Base-by-base conservation (phyloP, 768 basidiomycete genomes). In the Suillus cothurnatus region DNA sequence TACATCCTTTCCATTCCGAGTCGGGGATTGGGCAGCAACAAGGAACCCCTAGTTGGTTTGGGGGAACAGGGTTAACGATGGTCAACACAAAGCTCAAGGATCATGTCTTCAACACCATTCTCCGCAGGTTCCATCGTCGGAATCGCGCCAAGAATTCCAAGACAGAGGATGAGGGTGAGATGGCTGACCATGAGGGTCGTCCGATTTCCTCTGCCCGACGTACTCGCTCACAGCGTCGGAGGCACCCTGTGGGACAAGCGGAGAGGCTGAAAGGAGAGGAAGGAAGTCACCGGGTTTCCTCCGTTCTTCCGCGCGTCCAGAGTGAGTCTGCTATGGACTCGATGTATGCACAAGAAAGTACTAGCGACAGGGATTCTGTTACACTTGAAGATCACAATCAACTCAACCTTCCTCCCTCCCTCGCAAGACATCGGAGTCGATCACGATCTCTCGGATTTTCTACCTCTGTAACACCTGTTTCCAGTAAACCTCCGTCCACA, bases 81-180 rank as follows among this genome's bases (percentile, higher is more conserved):
- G 95, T 98, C 66, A 99, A 99, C 76, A 94, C 92, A 45, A 93
- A 88, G 74, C 81, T 99, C 64, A 96, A 95, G 77, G 95, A 99
- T 72, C 95, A 97, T 70, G 94, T 99, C 55, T 97, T 99, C 74
- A 92, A 87, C 66, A 92, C 93, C 21, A 88, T 99, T 38, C 80
- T 98, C 67, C 87, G 89, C 57, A 84, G 92, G 64, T 86, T 94
- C 64, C 83, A 85, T 45, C 85, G 86, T 68, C 85, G 85, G 39
- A 74, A 70, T 19, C 72, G 74, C 26, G 69, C 71, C n/a, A 70
- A 69, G 26, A 73, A 71, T 74, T 68, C 80, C 12, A 81, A 77
- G 69, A 82, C 80, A 9, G 88, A 87, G 63, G 88, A 88, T 67
- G 89, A 88, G 65, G 85, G 84, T 21, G 86, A 85, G 31, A 74